phyloP scores from a whole-genome alignment of 1,139 yeast genomes.

The Scheffersomyces stambukii region DNA sequence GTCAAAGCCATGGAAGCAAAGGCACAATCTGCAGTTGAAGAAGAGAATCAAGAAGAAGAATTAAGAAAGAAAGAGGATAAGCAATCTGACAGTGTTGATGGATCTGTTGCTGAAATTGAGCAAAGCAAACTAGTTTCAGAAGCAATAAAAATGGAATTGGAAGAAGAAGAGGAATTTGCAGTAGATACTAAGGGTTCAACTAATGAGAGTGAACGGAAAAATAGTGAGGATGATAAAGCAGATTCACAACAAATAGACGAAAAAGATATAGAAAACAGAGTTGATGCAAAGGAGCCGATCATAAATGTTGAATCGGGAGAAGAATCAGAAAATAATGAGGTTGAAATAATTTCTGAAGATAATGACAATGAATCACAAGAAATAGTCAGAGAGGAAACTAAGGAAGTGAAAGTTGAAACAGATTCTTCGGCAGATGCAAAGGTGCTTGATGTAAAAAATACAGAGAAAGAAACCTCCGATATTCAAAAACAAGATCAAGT shows the following conservation, averaged over 20 bases:
- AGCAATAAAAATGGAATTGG: slow-evolving; percentile 2
- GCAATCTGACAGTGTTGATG: too few species aligned
- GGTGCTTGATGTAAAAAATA: too few species aligned
- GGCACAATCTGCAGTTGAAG: slow-evolving; percentile 1
- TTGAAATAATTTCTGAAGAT: too few species aligned
- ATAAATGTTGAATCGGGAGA: slow-evolving; percentile 1
- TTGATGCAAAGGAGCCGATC: not conserved
- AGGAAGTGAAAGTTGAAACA: slow-evolving; percentile 1
- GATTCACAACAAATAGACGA: slow-evolving; percentile 1
- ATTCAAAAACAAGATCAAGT: too few species aligned
- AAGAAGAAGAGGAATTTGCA: slow-evolving; percentile 2
- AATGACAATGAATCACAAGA: not conserved
- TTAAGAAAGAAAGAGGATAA: slow-evolving; percentile 3
- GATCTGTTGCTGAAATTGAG: slow-evolving; percentile 2
- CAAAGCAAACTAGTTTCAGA: slow-evolving; percentile 1
- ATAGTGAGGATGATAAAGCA: slow-evolving; percentile 2
- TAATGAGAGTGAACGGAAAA: slow-evolving; percentile 2
- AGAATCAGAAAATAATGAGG: slow-evolving; percentile 4
- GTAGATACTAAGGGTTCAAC: slow-evolving; percentile 2
- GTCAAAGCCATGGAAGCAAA: slow-evolving; percentile 1
- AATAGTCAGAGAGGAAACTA: not conserved
- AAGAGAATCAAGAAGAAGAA: slow-evolving; percentile 2
- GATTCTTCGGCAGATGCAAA: too few species aligned
- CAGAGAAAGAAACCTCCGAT: too few species aligned
- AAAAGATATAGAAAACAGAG: not conserved